Evolutionary conservation across 768 basidiomycete species (phyloP), one percentile per base, ranked within the genome.

Genomic region (Rhizopogon rudus): DNA sequence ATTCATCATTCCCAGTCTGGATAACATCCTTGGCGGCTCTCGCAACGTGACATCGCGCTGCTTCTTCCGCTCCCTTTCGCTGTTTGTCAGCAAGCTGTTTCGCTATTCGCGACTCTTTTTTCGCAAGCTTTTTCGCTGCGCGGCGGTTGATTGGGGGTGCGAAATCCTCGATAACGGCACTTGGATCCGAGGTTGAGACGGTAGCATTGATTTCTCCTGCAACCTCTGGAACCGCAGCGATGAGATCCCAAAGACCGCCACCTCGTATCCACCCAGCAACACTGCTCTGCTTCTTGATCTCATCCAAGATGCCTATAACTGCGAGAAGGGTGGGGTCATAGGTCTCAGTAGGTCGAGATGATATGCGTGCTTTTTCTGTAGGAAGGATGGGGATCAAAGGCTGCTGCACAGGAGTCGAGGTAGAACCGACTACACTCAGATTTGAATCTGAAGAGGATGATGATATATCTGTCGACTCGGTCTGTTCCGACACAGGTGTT

Each of bases 241-340:
- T 28, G 31, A 41, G 40, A 17, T 45, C 56, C 69, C 57, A 64
- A 12, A 87, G 67, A 0, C 84, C 84, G 1, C 86, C 85, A 29
- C 64, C 61, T 16, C 77, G 75, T 53, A 88, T 75, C 88, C 88
- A 90, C 17, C 76, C 81, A 0, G 86, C 82, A 22, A 90, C 79
- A 59, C 86, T 89, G 53, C 70, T 74, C 68, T 89, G 81, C 46
- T 61, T 51, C 65, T 82, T 85, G 13, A 84, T 58, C 13, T 70
- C 73, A 45, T 88, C 84, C 22, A 91, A 68, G 13, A 90, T 72
- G 7, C 88, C 88, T 13, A 89, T 71, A 10, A 88, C 77, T 0
- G 84, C 86, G 1, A 91, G 75, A 17, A 69, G 73, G 0, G 78
- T 84, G 45, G 72, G 70, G 65, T 89, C 87, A 60, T 70, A 73